Base-by-base conservation (phyloP, 352 stramenopile genomes). In the Plasmopara muralis region DNA sequence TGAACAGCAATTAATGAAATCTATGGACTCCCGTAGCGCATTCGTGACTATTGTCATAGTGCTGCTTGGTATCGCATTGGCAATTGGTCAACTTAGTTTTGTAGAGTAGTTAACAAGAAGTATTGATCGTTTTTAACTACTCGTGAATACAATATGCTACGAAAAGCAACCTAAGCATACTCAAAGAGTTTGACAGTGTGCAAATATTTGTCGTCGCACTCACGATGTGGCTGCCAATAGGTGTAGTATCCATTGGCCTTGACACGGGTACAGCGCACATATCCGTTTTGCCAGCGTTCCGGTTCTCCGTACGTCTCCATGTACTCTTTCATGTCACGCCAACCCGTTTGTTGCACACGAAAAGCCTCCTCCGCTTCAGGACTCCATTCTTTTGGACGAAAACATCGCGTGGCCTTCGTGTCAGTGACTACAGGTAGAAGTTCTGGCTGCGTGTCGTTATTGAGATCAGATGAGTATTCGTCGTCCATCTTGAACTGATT, bases 181-280 rank as follows among this genome's bases (percentile, higher is more conserved):
- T 88, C 78, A 52, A 81, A 92, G 18, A 89, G 48, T 51, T 89
- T 92, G 60, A 89, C 73, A 14, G 64, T 79, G 63, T 89, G 65
- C 16, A 92, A 63, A 50, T 89, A 89, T 59, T 86, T 92, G 64
- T 89, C 81, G 38, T 86, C 81, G 44, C 81, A 92, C 62, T 92
- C 81, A 29, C 81, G 74, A 43, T 81, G 57, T 10, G 74, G 48
- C 30, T 74, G 74, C 77, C 81, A 91, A 54, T 91, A 91, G 1
- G 80, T 90, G 57, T 87, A 91, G 60, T 86, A 91, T 14, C 80
- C 77, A 45, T 86, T 91, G 57, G 70, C 82, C 53, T 91, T 89
- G 38, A 89, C 80, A 34, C 80, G 74, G 7, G 80, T 91, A 65
- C 77, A 91, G 12, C 77, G 77, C 48, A 90, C 78, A 50, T 74